phyloP scores from a whole-genome alignment of 306 rosid species.

The Lupinus albus region DNA sequence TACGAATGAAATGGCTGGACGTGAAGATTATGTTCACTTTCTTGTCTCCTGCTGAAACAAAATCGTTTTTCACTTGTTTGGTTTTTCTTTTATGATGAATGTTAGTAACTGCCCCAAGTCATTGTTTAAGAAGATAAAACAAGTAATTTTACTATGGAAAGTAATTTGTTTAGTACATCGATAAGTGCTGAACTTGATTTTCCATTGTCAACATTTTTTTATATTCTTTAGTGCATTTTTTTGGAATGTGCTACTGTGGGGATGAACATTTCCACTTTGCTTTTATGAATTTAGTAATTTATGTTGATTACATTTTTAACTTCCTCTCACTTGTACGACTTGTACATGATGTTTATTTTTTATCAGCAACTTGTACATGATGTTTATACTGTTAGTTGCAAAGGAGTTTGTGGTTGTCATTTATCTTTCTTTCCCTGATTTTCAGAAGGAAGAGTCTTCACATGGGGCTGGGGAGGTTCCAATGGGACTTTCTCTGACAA shows the following conservation, averaged over 20 bases:
- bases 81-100: not conserved
- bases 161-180: too few species aligned
- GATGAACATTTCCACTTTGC: slow-evolving; percentile 3
- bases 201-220: too few species aligned
- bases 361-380: slow-evolving; percentile 32
- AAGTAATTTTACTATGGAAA: too few species aligned
- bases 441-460: slow-evolving; percentile 68
- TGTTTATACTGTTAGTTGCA: slow-evolving; percentile 35
- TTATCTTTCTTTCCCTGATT: slow-evolving; percentile 34
- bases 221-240: not conserved
- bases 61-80: not conserved
- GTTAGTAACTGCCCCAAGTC: too few species aligned
- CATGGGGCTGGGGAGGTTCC: slow-evolving; percentile 99
- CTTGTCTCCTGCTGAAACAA: slow-evolving; percentile 4
- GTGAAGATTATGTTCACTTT: not conserved
- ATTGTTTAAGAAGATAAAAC: too few species aligned
- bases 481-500: slow-evolving; percentile 83
- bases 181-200: too few species aligned
- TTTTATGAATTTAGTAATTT: not conserved
- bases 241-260: slow-evolving; percentile 1
- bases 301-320: slow-evolving; percentile 29
- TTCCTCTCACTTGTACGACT: slow-evolving; percentile 33
- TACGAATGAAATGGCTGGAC: not conserved
- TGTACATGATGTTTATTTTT: slow-evolving; percentile 37
- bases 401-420: slow-evolving; percentile 1